phyloP scores from a whole-genome alignment of 192 early-diverging fungal species.

The Coemansia sp. region DNA sequence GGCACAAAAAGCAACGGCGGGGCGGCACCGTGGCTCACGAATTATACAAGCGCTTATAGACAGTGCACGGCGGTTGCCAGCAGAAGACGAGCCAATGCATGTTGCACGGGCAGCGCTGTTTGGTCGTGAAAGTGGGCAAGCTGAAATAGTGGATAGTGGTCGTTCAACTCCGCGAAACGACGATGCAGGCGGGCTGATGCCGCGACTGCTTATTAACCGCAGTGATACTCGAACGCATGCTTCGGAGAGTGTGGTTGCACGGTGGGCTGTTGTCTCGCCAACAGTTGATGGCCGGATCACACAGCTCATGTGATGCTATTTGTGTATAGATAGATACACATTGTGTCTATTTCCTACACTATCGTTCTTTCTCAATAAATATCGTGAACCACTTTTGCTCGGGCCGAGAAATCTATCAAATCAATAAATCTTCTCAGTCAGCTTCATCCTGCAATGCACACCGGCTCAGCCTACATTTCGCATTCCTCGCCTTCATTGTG shows the following conservation, averaged over 20 bases:
- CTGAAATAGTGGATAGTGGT: conserved; percentile 8
- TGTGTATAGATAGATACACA: not conserved
- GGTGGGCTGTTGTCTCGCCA: conserved; percentile 61
- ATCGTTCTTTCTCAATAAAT: not conserved
- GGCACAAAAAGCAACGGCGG: conserved; percentile 17
- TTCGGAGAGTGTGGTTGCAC: conserved; percentile 49
- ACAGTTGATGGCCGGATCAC: conserved; percentile 58
- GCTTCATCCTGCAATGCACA: too few species aligned
- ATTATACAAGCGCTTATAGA: conserved; percentile 27
- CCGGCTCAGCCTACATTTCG: too few species aligned
- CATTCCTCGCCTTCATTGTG: too few species aligned
- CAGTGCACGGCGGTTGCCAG: conserved; percentile 28
- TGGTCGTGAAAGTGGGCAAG: not conserved
- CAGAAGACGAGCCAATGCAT: conserved; percentile 30
- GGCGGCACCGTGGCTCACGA: conserved; percentile 11
- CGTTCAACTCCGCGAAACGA: conserved; percentile 31
- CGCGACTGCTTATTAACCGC: conserved; percentile 45
- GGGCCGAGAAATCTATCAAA: not conserved
- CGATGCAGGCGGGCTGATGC: conserved; percentile 30
- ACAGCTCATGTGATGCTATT: conserved; percentile 10
- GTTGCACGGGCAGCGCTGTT: conserved; percentile 43
- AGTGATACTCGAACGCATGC: conserved; percentile 23
- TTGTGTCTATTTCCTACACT: not conserved
- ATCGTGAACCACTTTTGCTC: not conserved
- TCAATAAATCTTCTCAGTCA: not conserved